phyloP scores from a whole-genome alignment of 176 grass and related monocot genomes.

The Zoysia pacifica region DNA sequence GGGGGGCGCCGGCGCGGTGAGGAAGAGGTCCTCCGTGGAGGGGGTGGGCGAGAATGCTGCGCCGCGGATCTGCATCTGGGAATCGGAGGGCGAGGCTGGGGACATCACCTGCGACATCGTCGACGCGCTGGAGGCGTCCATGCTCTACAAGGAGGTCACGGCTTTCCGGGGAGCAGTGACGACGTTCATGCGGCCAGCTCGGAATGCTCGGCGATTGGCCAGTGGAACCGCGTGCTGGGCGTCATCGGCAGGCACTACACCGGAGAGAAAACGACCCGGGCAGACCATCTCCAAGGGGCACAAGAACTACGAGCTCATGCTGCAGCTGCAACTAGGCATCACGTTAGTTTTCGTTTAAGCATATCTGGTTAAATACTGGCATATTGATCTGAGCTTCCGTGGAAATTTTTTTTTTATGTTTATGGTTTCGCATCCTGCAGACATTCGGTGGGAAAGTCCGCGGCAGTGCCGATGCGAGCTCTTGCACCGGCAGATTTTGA shows the following conservation, averaged over 20 bases:
- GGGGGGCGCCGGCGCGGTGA: conserved; percentile 18
- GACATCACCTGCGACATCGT: conserved; percentile 98
- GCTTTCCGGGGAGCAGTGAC: conserved; percentile 32
- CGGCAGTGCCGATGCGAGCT: conserved; percentile 48
- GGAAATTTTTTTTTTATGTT: conserved; percentile 19
- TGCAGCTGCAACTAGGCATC: conserved; percentile 91
- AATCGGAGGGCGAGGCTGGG: conserved; percentile 88
- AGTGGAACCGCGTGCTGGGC: conserved; percentile 46
- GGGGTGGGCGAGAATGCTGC: conserved; percentile 43
- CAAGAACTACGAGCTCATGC: conserved; percentile 97
- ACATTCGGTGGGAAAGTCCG: conserved; percentile 70
- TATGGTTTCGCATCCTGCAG: conserved; percentile 47
- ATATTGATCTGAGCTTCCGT: not conserved
- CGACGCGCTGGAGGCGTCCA: conserved; percentile 76
- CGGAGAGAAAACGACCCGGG: conserved; percentile 73
- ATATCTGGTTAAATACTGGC: conserved; percentile 4
- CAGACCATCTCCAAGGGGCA: conserved; percentile 97
- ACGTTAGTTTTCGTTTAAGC: conserved; percentile 37
- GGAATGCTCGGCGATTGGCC: conserved; percentile 31
- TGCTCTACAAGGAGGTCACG: conserved; percentile 69
- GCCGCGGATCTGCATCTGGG: conserved; percentile 99
- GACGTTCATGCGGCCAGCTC: conserved; percentile 13
- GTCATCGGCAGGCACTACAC: conserved; percentile 45
- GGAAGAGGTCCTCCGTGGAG: conserved; percentile 86
- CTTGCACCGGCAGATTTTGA: conserved; percentile 54